Percentiles rank a stretch among this genome's conserved stretches.
phyloP scores from a whole-genome alignment of 2,329 filamentous ascomycete genomes.

The Pseudogymnoascus sp. region DNA sequence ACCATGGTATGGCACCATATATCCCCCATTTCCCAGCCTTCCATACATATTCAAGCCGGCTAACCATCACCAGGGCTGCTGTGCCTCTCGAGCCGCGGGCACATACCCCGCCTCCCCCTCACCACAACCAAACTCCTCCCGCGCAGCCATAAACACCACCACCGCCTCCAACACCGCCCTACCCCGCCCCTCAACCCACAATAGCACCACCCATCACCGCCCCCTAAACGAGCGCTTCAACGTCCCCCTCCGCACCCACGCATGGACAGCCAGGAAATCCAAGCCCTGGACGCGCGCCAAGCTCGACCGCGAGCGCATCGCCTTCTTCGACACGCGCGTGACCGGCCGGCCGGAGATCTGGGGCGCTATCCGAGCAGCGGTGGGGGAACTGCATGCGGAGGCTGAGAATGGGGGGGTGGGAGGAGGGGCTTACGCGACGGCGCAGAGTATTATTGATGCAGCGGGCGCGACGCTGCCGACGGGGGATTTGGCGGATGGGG shows the following conservation, averaged over 20 bases:
- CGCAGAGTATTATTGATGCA: slow-evolving; percentile 74
- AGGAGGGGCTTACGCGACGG: slow-evolving; percentile 49
- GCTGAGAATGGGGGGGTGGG: slow-evolving; percentile 10
- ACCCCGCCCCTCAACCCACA: slow-evolving; percentile 21
- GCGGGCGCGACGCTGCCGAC: slow-evolving; percentile 69
- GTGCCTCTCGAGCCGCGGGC: not conserved
- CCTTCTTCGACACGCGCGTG: slow-evolving; percentile 88
- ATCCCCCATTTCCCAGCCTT: not conserved
- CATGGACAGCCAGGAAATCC: slow-evolving; percentile 53
- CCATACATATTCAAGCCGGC: not conserved
- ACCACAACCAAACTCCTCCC: not conserved
- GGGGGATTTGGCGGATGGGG: slow-evolving; percentile 63
- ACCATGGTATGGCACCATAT: not conserved
- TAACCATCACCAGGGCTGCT: not conserved
- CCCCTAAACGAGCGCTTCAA: slow-evolving; percentile 61
- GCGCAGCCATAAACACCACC: not conserved
- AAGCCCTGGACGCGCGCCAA: slow-evolving; percentile 63
- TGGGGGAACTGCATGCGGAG: slow-evolving; percentile 56
- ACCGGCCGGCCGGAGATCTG: slow-evolving; percentile 73
- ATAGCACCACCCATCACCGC: slow-evolving; percentile 6
- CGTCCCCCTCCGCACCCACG: slow-evolving; percentile 57
- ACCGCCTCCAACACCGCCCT: slow-evolving; percentile 19
- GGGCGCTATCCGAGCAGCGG: slow-evolving; percentile 62
- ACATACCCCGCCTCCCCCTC: not conserved
- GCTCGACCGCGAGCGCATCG: slow-evolving; percentile 63